Evolutionary conservation across 2,329 filamentous ascomycete species (phyloP).

Genomic region (Tolypocladium ovalisporum): DNA sequence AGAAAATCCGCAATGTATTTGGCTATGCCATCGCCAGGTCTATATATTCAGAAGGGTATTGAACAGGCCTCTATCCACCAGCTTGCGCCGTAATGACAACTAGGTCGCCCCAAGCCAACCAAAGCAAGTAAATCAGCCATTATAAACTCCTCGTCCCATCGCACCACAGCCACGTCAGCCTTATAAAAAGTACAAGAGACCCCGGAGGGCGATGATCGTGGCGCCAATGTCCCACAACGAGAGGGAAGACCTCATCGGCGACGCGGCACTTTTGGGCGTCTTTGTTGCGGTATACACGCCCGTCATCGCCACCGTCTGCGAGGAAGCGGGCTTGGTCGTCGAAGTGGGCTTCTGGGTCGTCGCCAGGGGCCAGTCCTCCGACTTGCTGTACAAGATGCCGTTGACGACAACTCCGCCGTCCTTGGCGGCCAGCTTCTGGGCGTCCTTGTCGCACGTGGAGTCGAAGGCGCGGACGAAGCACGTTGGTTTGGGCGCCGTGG

Average conservation of each 20-base stretch:
- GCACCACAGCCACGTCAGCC: background rate
- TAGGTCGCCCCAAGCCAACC: background rate
- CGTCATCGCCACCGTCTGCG: conserved; percentile 13
- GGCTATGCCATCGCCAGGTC: background rate
- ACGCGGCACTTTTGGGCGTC: conserved; percentile 11
- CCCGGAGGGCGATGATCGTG: background rate
- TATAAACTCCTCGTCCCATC: background rate
- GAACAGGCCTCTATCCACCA: background rate
- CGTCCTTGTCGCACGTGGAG: conserved; percentile 38
- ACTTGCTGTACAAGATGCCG: conserved; percentile 39
- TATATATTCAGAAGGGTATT: background rate
- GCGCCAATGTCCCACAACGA: background rate
- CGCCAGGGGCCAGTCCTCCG: conserved; percentile 29
- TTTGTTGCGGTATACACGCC: conserved; percentile 24
- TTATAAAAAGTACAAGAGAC: background rate
- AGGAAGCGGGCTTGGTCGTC: conserved; percentile 9
- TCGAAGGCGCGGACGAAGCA: conserved; percentile 49
- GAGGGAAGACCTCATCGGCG: background rate
- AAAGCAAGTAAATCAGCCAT: background rate
- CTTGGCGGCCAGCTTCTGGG: conserved; percentile 35
- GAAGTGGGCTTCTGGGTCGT: conserved; percentile 12
- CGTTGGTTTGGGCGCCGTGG: conserved; percentile 34
- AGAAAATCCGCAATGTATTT: background rate
- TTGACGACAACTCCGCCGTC: conserved; percentile 47
- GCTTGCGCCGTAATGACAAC: background rate